Evolutionary conservation across 2,329 filamentous ascomycete species (phyloP), one percentile per base, ranked within the genome.

Genomic region (Sphaceloma murrayae): DNA sequence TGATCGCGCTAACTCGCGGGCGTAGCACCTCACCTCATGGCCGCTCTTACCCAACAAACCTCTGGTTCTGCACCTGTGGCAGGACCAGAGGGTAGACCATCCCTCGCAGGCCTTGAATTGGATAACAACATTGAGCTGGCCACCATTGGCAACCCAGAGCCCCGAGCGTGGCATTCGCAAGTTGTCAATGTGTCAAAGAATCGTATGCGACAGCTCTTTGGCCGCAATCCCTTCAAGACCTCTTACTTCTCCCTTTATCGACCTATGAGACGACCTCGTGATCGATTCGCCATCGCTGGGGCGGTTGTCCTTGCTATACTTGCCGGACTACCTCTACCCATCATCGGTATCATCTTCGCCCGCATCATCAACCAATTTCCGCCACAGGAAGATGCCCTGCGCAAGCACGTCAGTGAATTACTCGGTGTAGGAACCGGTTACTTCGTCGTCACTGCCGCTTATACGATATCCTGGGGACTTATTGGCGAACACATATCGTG

Each of bases 311-410:
- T 63, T 16, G 58, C 62, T 6, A 50, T 63, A n/a, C 58, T 58
- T 17, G 63, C 64, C 13, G 64, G 65, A 7, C 54, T 62, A 8
- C 64, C 65, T 1, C 49, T 67, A 5, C 65, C 65, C 5, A 48
- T 67, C 19, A 66, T 67, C 39, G 63, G 62, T 3, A 58, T 64
- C 34, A 65, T 71, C 14, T 66, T 71, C 33, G 67, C 67, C 26
- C 61, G 67, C 43, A 66, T 72, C 45, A 70, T 72, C 56, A 67
- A 69, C 49, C 57, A 62, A 17, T 73, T 73, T 45, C 70, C 69
- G 26, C 70, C 69, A 1, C 50, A 58, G 22, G 62, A 68, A 51
- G 56, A 66, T 43, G 66, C 67, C 39, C 56, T 72, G 2, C 55
- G 54, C 11, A 53, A 52, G 3, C 54, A 65, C n/a, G 55, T 73